phyloP scores from a whole-genome alignment of 2,329 filamentous ascomycete species.

The Parastagonospora avenae region DNA sequence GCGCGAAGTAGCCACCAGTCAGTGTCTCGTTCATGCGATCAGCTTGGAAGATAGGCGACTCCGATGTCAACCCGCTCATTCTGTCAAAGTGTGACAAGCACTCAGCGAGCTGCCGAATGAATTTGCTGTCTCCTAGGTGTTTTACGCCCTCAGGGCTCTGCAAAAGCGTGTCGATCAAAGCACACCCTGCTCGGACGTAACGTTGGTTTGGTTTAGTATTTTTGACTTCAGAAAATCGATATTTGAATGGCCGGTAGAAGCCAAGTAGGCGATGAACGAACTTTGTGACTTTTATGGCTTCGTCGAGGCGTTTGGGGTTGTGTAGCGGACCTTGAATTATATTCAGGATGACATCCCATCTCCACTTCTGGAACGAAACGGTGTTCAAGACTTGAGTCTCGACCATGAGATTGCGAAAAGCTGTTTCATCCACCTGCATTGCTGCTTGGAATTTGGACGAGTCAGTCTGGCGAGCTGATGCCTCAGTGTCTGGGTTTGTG shows the following conservation, averaged over 20 bases:
- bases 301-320: constrained; percentile 88
- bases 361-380: constrained; percentile 93
- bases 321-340: constrained; percentile 92
- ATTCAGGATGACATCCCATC: constrained; percentile 90
- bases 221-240: constrained; percentile 86
- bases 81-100: constrained; percentile 94
- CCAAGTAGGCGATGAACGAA: constrained; percentile 94
- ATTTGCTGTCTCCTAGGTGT: constrained; percentile 89
- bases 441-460: constrained; percentile 60
- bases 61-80: constrained; percentile 73
- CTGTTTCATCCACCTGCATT: constrained; percentile 66
- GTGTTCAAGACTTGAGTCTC: constrained; percentile 87
- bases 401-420: constrained; percentile 67
- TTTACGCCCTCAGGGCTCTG: constrained; percentile 83
- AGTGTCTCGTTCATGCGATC: constrained; percentile 85
- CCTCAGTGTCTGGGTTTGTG: constrained; percentile 20
- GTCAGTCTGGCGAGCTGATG: constrained; percentile 48
- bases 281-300: constrained; percentile 92
- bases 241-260: constrained; percentile 97
- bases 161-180: constrained; percentile 82
- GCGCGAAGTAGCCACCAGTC: constrained; percentile 90
- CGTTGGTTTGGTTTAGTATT: constrained; percentile 94
- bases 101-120: constrained; percentile 91
- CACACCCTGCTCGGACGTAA: constrained; percentile 88
- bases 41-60: constrained; percentile 85